Evolutionary conservation across 345 rosid species (phyloP), one percentile per base, ranked within the genome.

Genomic region (Camelina sativa): DNA sequence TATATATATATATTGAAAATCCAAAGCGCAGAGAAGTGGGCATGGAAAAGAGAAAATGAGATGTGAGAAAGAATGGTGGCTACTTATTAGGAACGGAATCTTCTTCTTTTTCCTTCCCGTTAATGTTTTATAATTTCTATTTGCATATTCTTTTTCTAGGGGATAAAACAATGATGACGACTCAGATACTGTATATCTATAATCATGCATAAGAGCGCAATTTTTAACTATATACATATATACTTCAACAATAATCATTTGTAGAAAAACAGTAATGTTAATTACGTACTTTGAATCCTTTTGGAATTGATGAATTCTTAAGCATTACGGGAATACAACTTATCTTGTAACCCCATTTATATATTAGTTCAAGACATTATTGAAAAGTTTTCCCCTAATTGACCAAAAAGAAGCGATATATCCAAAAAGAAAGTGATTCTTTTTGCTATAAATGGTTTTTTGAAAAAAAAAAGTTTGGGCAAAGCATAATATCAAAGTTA

Each of bases 81-180:
- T 51, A 71, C 72, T 58, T 65, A 51, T 71, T 54, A 70, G 50
- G 65, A 77, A 71, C 47, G 73, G 73, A 77, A 77, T 71, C 76
- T 77, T 77, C 68, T 77, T 71, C 80, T 77, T 77, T 77, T 77
- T 65, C 69, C 65, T 71, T 77, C 72, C 60, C 41, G 43, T 51
- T 50, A 47, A 40, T 65, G 80, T 77, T 77, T 64, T 48, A 11
- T 69, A 53, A 52, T 35, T 69, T 69, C 63, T 75, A 76, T 76
- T 70, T 76, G 54, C 70, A 54, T 76, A 60, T 68, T 34, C 10
- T 32, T 23, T 47, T 50, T 70, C 11, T 37, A 64, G 62, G 16
- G 28, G 62, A 5, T 77, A 71, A 38, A 50, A 56, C 66, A 71
- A 50, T 57, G 62, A 71, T 71, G 67, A 63, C 66, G 54, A 70